phyloP scores from a whole-genome alignment of 306 rosid species.

The Chamaecrista fasciculata region DNA sequence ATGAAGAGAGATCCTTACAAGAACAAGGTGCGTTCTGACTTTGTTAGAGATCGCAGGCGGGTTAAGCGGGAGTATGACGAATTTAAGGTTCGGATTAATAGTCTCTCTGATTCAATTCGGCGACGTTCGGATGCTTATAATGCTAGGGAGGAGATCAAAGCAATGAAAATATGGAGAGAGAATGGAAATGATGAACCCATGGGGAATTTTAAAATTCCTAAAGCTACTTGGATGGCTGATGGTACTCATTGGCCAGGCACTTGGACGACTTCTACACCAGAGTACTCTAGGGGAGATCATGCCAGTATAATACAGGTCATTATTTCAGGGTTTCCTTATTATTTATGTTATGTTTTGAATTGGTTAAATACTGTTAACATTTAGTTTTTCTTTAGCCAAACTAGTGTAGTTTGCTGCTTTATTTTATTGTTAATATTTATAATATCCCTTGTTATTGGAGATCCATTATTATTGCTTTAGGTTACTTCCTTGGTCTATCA shows the following conservation, averaged over 20 bases:
- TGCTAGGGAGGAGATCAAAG: slow-evolving; percentile 61
- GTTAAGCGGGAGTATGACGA: slow-evolving; percentile 81
- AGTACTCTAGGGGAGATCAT: slow-evolving; percentile 77
- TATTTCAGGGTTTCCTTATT: neutral
- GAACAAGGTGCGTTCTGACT: slow-evolving; percentile 67
- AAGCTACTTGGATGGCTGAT: slow-evolving; percentile 83
- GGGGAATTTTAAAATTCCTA: slow-evolving; percentile 46
- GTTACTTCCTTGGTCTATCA: neutral
- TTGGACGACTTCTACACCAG: slow-evolving; percentile 52
- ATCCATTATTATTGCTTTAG: neutral
- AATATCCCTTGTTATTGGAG: neutral
- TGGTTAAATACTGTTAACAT: neutral
- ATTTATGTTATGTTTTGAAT: neutral
- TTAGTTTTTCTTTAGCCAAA: slow-evolving; percentile 5
- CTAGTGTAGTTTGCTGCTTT: neutral
- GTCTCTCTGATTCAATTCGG: slow-evolving; percentile 75
- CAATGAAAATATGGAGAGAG: slow-evolving; percentile 56
- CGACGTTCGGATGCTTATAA: slow-evolving; percentile 74
- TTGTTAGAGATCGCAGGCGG: slow-evolving; percentile 78
- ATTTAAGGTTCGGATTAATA: slow-evolving; percentile 71
- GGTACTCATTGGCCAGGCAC: slow-evolving; percentile 81
- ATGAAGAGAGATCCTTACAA: slow-evolving; percentile 68
- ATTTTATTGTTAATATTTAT: no score
- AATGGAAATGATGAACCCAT: slow-evolving; percentile 50
- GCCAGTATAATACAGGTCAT: slow-evolving; percentile 76